phyloP scores from a whole-genome alignment of 1,284 basidiomycete species.

The Sporisorium exsertum region DNA sequence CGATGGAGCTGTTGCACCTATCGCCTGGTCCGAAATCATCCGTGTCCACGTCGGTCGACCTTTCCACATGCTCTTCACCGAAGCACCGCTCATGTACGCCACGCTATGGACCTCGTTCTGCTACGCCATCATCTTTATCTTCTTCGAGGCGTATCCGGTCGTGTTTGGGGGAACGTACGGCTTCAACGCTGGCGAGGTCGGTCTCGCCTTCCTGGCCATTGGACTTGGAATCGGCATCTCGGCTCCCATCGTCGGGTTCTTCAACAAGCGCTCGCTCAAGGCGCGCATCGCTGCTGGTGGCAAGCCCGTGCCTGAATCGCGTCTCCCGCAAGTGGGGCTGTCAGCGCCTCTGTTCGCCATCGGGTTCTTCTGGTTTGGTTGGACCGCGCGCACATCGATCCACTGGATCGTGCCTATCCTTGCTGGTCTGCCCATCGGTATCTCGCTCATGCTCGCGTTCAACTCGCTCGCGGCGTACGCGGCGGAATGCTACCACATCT shows the following conservation, averaged over 20 bases:
- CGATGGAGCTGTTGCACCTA: conserved; percentile 23
- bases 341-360: conserved; percentile 38
- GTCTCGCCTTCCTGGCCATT: conserved; percentile 45
- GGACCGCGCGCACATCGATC: conserved; percentile 41
- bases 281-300: conserved; percentile 28
- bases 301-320: conserved; percentile 39
- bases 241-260: conserved; percentile 34
- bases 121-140: conserved; percentile 51
- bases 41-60: conserved; percentile 40
- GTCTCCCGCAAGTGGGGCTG: conserved; percentile 32
- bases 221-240: conserved; percentile 44
- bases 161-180: conserved; percentile 48
- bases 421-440: conserved; percentile 33
- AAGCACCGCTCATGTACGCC: conserved; percentile 46
- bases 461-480: conserved; percentile 48
- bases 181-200: conserved; percentile 49
- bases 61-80: conserved; percentile 45
- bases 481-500: conserved; percentile 48
- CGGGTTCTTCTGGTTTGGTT: conserved; percentile 53
- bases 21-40: conserved; percentile 27
- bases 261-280: conserved; percentile 36
- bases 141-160: conserved; percentile 53
- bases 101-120: conserved; percentile 45
- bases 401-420: conserved; percentile 51
- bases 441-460: conserved; percentile 40